Conservation (phyloP, 2,329 filamentous ascomycete genomes). For the Fusarium falciforme region DNA sequence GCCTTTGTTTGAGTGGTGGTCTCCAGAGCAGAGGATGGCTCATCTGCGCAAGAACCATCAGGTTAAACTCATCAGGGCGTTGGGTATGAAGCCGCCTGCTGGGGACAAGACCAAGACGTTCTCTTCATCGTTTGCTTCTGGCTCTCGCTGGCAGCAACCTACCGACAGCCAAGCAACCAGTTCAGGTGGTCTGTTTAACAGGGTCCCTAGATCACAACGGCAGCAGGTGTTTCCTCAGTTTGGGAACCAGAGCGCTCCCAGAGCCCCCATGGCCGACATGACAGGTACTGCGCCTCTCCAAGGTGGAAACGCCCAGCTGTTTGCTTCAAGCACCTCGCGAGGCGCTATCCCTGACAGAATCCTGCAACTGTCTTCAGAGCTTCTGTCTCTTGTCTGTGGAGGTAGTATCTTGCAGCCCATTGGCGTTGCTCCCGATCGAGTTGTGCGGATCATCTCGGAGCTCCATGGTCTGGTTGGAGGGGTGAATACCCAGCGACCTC, state of each 20-base stretch:
- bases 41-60: conserved; percentile 49
- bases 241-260: background rate
- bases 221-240: background rate
- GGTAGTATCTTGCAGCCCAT: background rate
- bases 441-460: background rate
- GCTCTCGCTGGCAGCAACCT: background rate
- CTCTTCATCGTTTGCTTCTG: background rate
- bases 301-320: background rate
- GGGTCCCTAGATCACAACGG: background rate
- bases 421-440: background rate
- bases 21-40: conserved; percentile 29
- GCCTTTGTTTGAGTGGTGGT: conserved; percentile 47
- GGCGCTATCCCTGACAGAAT: background rate
- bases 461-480: background rate
- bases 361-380: background rate
- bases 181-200: background rate
- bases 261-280: background rate
- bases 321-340: background rate
- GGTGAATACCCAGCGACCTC: background rate
- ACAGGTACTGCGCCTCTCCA: background rate
- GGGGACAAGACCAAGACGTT: background rate
- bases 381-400: background rate
- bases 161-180: background rate
- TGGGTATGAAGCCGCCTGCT: background rate
- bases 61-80: conserved; percentile 29